Conservation (phyloP, 805 yeast genomes). For the Nakazawaea wyomingensis region DNA sequence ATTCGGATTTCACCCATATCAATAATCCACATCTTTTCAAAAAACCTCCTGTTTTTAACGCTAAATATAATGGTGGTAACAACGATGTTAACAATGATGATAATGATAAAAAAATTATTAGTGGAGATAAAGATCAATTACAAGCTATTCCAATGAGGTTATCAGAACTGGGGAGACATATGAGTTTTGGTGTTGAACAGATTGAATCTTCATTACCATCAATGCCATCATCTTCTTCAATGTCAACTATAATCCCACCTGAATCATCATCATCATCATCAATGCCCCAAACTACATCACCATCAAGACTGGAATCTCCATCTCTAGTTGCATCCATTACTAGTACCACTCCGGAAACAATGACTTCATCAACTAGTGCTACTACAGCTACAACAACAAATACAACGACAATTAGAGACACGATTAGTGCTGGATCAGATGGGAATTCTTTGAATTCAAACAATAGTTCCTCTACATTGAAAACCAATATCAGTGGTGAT, state of each 20-base stretch:
- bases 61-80: neutral
- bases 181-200: constrained; percentile 26
- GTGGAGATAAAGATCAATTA: neutral
- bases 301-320: neutral
- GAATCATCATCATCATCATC: neutral
- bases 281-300: neutral
- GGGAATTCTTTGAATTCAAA: constrained; percentile 5
- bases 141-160: neutral
- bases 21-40: constrained; percentile 9
- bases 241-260: neutral
- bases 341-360: neutral
- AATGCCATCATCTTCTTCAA: neutral
- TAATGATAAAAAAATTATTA: neutral
- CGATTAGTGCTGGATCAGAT: constrained; percentile 1
- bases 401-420: neutral
- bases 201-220: constrained; percentile 7
- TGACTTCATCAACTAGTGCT: neutral
- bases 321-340: neutral
- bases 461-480: constrained; percentile 1
- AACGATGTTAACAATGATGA: neutral
- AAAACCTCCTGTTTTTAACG: neutral
- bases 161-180: constrained; percentile 11
- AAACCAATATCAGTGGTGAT: neutral
- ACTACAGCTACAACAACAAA: neutral
- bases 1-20: constrained; percentile 12